Percentiles rank a stretch among this genome's conserved stretches.
These are phyloP conservation scores for Oidium heveae DNA, from an alignment of 2,329 filamentous ascomycete species.

Conservation along the genomic window DNA sequence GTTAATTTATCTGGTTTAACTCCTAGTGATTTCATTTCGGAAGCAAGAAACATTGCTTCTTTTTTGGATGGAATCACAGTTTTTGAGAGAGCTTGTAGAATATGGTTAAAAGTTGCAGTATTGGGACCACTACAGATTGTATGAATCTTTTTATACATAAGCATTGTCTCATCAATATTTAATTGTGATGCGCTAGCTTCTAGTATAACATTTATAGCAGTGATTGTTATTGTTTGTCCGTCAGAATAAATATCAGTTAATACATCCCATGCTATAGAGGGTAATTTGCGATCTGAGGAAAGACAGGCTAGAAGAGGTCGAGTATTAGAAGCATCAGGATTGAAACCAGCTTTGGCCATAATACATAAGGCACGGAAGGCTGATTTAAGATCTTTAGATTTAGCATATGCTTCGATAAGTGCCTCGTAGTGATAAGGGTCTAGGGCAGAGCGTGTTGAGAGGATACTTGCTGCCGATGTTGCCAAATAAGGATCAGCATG, in stretches of 20 bases:
- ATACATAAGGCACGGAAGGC: constrained; percentile 47
- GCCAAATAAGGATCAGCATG: constrained; percentile 43
- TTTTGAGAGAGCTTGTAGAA: constrained; percentile 20
- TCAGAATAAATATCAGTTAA: constrained; percentile 28
- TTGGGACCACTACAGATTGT: constrained; percentile 20
- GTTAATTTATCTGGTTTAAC: constrained; percentile 29
- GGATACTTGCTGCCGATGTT: constrained; percentile 40
- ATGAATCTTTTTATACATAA: constrained; percentile 35
- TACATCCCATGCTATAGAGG: constrained; percentile 24
- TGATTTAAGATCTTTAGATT: constrained; percentile 31
- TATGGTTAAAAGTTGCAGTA: constrained; percentile 33
- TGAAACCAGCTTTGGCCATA: constrained; percentile 39
- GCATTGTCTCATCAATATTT: constrained; percentile 24
- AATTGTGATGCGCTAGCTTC: constrained; percentile 14
- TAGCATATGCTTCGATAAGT: constrained; percentile 44
- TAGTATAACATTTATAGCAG: constrained; percentile 20
- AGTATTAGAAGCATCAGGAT: constrained; percentile 32
- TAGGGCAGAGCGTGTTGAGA: constrained; percentile 31
- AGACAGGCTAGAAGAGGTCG: constrained; percentile 35
- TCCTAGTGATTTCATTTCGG: constrained; percentile 31
- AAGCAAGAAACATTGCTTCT: constrained; percentile 32
- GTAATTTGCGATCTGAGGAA: constrained; percentile 18
- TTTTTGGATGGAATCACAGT: constrained; percentile 19
- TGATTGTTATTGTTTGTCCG: constrained; percentile 24
- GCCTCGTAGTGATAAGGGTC: constrained; percentile 53